These are phyloP conservation scores for Colletotrichum musicola DNA, from an alignment of 2,329 filamentous ascomycete genomes.

Conservation along the genomic window DNA sequence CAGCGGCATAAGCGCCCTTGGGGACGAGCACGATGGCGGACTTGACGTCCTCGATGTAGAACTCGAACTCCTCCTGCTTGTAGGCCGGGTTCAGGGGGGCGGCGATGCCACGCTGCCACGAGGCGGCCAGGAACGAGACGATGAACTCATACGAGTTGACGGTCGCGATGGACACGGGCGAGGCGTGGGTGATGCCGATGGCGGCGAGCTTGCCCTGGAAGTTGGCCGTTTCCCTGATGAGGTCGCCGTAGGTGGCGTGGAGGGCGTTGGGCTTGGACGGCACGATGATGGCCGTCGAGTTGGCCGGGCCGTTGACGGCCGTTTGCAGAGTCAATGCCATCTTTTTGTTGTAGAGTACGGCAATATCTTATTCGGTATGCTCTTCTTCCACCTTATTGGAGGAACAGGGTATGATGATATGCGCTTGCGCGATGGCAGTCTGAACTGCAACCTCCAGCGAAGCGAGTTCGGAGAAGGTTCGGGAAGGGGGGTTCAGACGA, in stretches of 20 bases:
- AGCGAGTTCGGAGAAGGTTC: constrained; percentile 29
- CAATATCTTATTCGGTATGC: not conserved
- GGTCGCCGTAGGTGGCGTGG: constrained; percentile 76
- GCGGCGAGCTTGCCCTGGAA: constrained; percentile 85
- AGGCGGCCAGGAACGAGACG: constrained; percentile 85
- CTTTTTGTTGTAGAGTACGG: not conserved
- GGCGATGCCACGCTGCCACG: constrained; percentile 87
- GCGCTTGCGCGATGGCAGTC: constrained; percentile 11
- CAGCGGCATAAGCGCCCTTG: constrained; percentile 73
- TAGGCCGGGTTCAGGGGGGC: constrained; percentile 90
- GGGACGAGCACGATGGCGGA: constrained; percentile 84
- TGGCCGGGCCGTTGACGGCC: constrained; percentile 60
- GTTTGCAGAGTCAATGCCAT: constrained; percentile 63
- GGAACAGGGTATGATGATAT: constrained; percentile 15
- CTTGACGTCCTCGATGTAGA: constrained; percentile 89
- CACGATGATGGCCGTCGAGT: constrained; percentile 76
- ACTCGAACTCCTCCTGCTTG: constrained; percentile 91
- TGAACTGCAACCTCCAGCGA: constrained; percentile 26
- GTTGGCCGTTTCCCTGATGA: constrained; percentile 72
- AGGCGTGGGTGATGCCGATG: constrained; percentile 76
- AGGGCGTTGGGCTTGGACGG: constrained; percentile 73
- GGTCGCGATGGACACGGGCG: constrained; percentile 85
- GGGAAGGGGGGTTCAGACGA: constrained; percentile 15
- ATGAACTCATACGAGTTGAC: constrained; percentile 91
- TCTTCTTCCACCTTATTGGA: constrained; percentile 5